Base-by-base conservation (phyloP, 768 basidiomycete species). In the Suillus sp. region DNA sequence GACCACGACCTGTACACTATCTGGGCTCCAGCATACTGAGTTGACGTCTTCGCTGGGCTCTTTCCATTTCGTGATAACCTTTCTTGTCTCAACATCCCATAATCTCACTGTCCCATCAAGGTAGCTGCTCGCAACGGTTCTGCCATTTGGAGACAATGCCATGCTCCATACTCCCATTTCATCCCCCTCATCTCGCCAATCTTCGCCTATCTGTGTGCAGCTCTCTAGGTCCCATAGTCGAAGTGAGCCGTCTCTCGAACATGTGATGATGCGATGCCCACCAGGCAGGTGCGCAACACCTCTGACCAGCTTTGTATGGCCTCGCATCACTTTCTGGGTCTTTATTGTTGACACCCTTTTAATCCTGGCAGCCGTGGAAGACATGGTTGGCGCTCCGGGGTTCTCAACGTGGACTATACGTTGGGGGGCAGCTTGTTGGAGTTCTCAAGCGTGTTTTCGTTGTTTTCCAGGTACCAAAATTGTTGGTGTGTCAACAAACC, bases 131-230 rank as follows among this genome's bases (percentile, higher is more conserved):
- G 22, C 47, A 14, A 47, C 4, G 13, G 47, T 47, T 25, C 47
- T 25, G 47, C 47, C 47, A 13, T 47, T 47, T 25, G 47, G 47
- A 14, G 47, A 47, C 47, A 47, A 14, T 14, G 47, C 47, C 47
- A 47, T 47, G 47, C 22, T 47, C 47, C 47, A 47, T 14, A 25
- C 47, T 14, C 47, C 47, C 14, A 14, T 14, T 25, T 47, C 47
- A 14, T 47, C n/a, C 20, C 45, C 62, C 1, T 40, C 47, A 38
- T 71, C 70, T 16, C 54, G 11, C 54, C 34, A 55, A 14, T 38
- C 57, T 2, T 66, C 54, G n/a, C 60, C 66, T 8, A 60, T 13
- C 10, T 34, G 55, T 20, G 77, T 77, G 64, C 81, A 80, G 20
- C 14, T 40, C 43, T 51, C 54, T 7, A 47, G 11, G 58, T 67